Base-by-base conservation (phyloP, 2,329 filamentous ascomycete species). In the Diplodia corticola region DNA sequence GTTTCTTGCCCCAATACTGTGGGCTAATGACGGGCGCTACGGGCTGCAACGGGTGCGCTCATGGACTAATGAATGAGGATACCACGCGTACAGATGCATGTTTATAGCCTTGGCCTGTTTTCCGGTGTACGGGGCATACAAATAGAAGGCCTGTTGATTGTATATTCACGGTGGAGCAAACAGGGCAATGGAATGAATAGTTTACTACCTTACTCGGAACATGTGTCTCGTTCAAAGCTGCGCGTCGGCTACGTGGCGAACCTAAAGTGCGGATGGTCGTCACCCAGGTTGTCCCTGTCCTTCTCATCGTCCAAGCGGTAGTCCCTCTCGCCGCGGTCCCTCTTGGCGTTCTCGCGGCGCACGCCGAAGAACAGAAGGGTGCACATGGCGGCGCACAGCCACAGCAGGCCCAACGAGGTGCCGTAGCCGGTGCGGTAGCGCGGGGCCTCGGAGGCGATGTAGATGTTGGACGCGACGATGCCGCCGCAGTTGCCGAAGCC, bases 181-280 rank as follows among this genome's bases (percentile, higher is more conserved):
- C 40, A 20, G 9, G 33, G 9, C n/a, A 44, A 9, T 44, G 17
- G 6, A 44, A 44, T 44, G 40, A 20, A 44, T 7, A 1, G 40
- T 7, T 10, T 2, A 35, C 7, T 10, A 3, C 3, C 20, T n/a
- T 44, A 3, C 20, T 20, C 13, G 40, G 15, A 17, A 9, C 37
- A 44, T 44, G 4, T 13, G 33, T n/a, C n/a, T n/a, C n/a, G n/a
- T n/a, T n/a, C n/a, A n/a, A n/a, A n/a, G n/a, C n/a, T n/a, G n/a
- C n/a, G n/a, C n/a, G n/a, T n/a, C n/a, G n/a, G n/a, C 54, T 68
- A 74, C 17, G 73, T 75, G 10, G 74, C 76, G 68, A 83, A 81
- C 55, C 82, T 78, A 70, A 84, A 85, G 26, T 73, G 73, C 3
- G 83, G 83, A 72, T 85, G 82, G 66, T 83, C 79, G 67, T 85